These are phyloP conservation scores for Neofusicoccum umdonicola DNA, from an alignment of 2,329 filamentous ascomycete genomes.

Conservation along the genomic window DNA sequence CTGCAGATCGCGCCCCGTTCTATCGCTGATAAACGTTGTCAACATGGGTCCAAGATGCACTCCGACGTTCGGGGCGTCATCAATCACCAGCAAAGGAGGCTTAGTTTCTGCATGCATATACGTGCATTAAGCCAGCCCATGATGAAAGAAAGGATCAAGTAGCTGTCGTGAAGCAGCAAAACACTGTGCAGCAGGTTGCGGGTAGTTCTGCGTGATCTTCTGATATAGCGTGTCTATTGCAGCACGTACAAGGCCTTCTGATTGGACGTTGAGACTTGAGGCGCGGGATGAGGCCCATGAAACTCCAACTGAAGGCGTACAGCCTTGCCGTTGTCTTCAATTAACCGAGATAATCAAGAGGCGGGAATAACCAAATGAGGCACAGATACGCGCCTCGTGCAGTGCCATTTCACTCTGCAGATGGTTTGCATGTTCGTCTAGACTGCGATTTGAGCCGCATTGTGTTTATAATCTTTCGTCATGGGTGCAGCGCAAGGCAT, in stretches of 20 bases:
- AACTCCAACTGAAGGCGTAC: not conserved
- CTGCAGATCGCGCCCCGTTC: not conserved
- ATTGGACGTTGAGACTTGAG: not conserved
- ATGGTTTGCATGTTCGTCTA: not conserved
- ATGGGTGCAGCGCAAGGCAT: not conserved
- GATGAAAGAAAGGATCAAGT: no score
- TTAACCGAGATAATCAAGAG: not conserved
- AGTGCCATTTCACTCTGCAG: not conserved
- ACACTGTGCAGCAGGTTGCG: no score
- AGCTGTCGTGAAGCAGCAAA: no score
- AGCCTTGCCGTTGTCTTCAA: not conserved
- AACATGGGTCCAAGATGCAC: no score
- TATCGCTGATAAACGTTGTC: no score
- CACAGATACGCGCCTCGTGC: not conserved
- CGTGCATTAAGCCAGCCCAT: no score
- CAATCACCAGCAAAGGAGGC: no score
- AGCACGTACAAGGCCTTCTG: no score
- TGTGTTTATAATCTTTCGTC: not conserved
- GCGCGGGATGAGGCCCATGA: not conserved
- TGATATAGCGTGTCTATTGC: no score
- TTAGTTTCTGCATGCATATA: no score
- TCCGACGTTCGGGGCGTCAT: no score
- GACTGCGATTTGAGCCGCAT: not conserved
- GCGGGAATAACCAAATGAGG: not conserved
- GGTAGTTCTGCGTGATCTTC: no score